These are phyloP conservation scores for Ailanthus altissimus DNA, from an alignment of 345 rosid genomes.

Conservation along the genomic window DNA sequence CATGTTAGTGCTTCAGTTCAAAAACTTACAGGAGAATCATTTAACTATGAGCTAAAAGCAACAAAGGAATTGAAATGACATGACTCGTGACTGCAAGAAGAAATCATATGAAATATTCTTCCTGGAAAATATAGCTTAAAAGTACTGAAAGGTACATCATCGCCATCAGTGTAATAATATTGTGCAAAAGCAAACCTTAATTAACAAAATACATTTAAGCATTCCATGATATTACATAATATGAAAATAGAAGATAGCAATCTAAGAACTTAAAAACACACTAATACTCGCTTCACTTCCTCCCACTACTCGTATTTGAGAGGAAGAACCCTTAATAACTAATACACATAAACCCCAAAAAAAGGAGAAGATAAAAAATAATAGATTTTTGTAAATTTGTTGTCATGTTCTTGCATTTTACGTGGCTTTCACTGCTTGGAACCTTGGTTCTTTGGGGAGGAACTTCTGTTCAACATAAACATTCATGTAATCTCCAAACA, in stretches of 20 bases:
- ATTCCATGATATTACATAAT: background rate
- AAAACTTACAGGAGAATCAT: too few relatives aligned
- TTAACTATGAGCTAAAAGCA: too few relatives aligned
- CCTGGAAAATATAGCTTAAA: background rate
- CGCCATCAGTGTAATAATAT: background rate
- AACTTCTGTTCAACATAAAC: slow-evolving; percentile 88
- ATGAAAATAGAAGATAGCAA: background rate
- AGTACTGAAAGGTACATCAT: background rate
- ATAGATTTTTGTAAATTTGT: background rate
- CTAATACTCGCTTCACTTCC: slow-evolving; percentile 8
- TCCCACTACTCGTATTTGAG: slow-evolving; percentile 13
- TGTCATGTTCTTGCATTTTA: slow-evolving; percentile 26
- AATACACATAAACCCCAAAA: background rate
- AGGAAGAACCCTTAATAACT: slow-evolving; percentile 25
- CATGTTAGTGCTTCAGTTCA: too few relatives aligned
- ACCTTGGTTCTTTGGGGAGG: slow-evolving; percentile 83
- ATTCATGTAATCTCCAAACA: slow-evolving; percentile 94
- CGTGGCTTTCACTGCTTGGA: slow-evolving; percentile 61
- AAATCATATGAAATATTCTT: background rate
- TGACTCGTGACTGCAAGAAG: background rate
- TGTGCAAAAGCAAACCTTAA: background rate
- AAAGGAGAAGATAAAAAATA: background rate
- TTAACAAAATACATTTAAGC: slow-evolving; percentile 1
- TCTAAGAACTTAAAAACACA: background rate
- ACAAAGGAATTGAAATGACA: background rate